These are phyloP conservation scores for Byssoonygena ceratinophila DNA, from an alignment of 2,329 filamentous ascomycete genomes.

Conservation along the genomic window DNA sequence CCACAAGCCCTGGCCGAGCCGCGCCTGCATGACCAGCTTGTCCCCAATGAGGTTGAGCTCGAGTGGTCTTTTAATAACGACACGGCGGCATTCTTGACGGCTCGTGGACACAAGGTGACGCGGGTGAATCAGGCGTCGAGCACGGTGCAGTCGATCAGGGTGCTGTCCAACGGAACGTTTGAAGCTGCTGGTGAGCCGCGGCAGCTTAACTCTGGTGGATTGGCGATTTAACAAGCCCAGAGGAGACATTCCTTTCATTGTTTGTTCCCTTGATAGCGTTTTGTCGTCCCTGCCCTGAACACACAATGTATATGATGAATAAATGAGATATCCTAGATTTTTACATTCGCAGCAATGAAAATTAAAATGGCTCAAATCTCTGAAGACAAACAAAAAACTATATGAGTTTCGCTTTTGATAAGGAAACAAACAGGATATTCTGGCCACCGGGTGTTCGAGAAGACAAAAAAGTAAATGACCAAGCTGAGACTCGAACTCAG, in stretches of 20 bases:
- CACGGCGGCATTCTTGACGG: constrained; percentile 53
- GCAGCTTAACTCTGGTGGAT: constrained; percentile 59
- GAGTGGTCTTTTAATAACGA: constrained; percentile 58
- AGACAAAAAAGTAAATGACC: constrained; percentile 8
- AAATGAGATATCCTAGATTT: too few species aligned
- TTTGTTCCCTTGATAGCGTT: neutral
- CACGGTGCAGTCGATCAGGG: constrained; percentile 59
- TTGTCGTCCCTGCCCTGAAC: too few species aligned
- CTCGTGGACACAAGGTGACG: constrained; percentile 59
- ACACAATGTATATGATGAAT: too few species aligned
- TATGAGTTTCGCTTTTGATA: too few species aligned
- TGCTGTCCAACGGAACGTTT: constrained; percentile 55
- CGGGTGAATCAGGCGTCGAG: constrained; percentile 56
- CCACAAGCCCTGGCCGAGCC: constrained; percentile 54
- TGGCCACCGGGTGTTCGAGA: neutral
- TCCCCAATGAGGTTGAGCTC: constrained; percentile 58
- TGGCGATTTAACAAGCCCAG: constrained; percentile 32
- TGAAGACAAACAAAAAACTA: too few species aligned
- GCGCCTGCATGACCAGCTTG: constrained; percentile 69
- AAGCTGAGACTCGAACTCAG: constrained; percentile 17
- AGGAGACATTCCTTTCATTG: neutral
- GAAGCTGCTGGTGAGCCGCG: constrained; percentile 69
- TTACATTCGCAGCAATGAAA: too few species aligned
- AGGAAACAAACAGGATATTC: too few species aligned
- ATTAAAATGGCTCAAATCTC: too few species aligned